Evolutionary conservation across 805 yeast species (phyloP).

Genomic region (Ogataea dorogensis): DNA sequence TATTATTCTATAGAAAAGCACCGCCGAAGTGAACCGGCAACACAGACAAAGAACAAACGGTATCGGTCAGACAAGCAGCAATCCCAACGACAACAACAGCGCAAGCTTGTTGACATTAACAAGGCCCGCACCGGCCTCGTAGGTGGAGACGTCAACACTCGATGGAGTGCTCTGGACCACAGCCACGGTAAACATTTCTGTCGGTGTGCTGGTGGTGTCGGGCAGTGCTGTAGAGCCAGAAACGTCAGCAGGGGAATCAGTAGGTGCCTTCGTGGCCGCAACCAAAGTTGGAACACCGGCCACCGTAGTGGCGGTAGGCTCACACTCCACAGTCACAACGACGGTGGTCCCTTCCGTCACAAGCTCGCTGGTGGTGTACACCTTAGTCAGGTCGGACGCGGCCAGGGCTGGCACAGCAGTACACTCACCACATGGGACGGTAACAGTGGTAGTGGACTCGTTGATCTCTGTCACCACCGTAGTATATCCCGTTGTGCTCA

Average conservation of each 20-base stretch:
- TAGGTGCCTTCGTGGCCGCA: too few relatives aligned
- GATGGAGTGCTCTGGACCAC: background rate
- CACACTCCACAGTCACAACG: constrained; percentile 10
- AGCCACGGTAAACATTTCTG: too few relatives aligned
- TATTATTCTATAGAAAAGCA: too few relatives aligned
- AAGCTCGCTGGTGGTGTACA: constrained; percentile 13
- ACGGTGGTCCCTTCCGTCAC: constrained; percentile 10
- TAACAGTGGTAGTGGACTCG: constrained; percentile 16
- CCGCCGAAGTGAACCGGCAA: too few relatives aligned
- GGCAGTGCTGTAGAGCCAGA: too few relatives aligned
- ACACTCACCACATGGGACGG: constrained; percentile 20
- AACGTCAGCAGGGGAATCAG: too few relatives aligned
- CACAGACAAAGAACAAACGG: too few relatives aligned
- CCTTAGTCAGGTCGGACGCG: constrained; percentile 8
- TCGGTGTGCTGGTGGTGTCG: background rate
- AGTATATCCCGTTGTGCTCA: constrained; percentile 2
- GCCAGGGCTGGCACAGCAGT: constrained; percentile 6
- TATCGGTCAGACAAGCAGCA: too few relatives aligned
- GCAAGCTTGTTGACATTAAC: constrained; percentile 1
- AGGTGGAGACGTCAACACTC: constrained; percentile 6
- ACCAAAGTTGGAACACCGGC: too few relatives aligned
- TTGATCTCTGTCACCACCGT: constrained; percentile 5
- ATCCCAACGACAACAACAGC: constrained; percentile 1
- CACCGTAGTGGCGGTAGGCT: background rate
- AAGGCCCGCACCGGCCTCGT: constrained; percentile 13